phyloP scores from a whole-genome alignment of 2,329 filamentous ascomycete genomes.

The Laburnicola sp. region DNA sequence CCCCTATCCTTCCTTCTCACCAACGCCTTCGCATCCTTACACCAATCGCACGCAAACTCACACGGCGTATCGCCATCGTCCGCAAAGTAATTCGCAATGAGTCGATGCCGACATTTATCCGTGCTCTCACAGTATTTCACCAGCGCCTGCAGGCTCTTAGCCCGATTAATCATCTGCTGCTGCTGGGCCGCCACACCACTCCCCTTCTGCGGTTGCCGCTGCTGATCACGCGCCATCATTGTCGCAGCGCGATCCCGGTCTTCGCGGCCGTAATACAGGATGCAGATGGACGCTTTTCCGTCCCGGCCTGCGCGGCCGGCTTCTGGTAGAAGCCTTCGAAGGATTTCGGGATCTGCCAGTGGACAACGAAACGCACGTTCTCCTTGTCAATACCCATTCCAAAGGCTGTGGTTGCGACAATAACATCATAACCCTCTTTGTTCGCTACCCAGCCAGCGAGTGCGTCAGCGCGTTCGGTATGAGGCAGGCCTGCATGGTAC shows the following conservation, averaged over 20 bases:
- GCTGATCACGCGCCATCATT: constrained; percentile 53
- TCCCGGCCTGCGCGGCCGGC: constrained; percentile 89
- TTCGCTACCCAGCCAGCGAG: constrained; percentile 73
- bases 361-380: constrained; percentile 89
- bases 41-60: constrained; percentile 55
- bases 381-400: constrained; percentile 98
- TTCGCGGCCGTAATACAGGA: constrained; percentile 87
- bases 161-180: constrained; percentile 46
- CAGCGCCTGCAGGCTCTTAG: constrained; percentile 58
- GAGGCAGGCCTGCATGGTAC: constrained; percentile 70
- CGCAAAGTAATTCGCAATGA: constrained; percentile 44
- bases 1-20: constrained; percentile 49
- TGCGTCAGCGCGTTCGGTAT: constrained; percentile 69
- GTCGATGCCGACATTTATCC: constrained; percentile 68
- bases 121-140: constrained; percentile 81
- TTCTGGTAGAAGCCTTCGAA: constrained; percentile 98
- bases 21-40: constrained; percentile 49
- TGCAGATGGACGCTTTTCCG: constrained; percentile 81
- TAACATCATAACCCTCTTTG: constrained; percentile 78
- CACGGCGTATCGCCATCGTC: constrained; percentile 44
- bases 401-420: constrained; percentile 93
- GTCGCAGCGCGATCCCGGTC: constrained; percentile 74
- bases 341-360: constrained; percentile 91
- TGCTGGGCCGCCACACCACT: constrained; percentile 40
- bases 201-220: constrained; percentile 54